phyloP scores from a whole-genome alignment of 106 monocot genomes.

The Agapanthus africanus region DNA sequence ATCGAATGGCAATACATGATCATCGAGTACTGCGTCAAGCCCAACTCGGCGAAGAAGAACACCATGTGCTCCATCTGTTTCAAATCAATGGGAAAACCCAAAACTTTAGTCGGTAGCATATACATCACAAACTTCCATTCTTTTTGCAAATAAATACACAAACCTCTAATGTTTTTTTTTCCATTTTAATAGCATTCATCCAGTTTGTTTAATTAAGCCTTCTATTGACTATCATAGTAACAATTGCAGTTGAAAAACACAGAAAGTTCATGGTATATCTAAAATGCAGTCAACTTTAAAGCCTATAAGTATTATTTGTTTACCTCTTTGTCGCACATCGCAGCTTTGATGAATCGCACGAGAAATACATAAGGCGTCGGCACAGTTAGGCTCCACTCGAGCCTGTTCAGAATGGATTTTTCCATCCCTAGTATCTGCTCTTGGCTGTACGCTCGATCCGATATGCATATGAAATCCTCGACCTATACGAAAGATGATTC shows the following conservation, averaged over 20 bases:
- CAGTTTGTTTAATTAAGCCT: too few species aligned
- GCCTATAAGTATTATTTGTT: neutral
- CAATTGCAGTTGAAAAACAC: too few species aligned
- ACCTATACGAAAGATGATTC: slow-evolving; percentile 43
- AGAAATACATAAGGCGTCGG: slow-evolving; percentile 68
- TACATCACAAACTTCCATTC: too few species aligned
- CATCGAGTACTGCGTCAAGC: slow-evolving; percentile 47
- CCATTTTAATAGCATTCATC: too few species aligned
- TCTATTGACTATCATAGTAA: too few species aligned
- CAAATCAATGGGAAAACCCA: neutral
- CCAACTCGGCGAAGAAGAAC: slow-evolving; percentile 61
- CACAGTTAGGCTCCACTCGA: slow-evolving; percentile 63
- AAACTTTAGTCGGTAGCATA: too few species aligned
- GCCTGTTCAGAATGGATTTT: slow-evolving; percentile 55
- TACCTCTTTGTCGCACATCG: slow-evolving; percentile 43
- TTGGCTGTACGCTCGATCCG: slow-evolving; percentile 47
- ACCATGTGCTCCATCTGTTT: slow-evolving; percentile 50
- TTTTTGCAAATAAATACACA: too few species aligned
- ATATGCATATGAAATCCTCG: slow-evolving; percentile 57
- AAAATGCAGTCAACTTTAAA: too few species aligned
- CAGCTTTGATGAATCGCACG: slow-evolving; percentile 51
- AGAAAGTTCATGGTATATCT: too few species aligned
- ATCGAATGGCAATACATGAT: slow-evolving; percentile 38
- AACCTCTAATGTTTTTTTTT: too few species aligned
- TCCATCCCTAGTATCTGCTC: slow-evolving; percentile 51